phyloP scores from a whole-genome alignment of 1,139 yeast genomes.

The Zhuliangozyma blackwelliae region DNA sequence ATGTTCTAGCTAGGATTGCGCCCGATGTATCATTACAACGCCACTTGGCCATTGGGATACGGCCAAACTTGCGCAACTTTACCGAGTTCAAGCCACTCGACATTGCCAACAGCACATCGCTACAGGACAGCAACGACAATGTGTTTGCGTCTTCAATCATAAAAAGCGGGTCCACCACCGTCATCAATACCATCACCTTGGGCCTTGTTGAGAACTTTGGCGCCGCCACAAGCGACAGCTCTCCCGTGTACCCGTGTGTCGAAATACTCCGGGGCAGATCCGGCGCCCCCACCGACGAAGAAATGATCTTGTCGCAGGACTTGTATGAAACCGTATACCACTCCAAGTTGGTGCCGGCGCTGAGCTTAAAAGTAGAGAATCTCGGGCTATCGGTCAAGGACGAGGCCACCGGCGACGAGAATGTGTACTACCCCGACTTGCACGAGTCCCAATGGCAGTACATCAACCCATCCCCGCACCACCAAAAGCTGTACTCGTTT shows the following conservation, averaged over 20 bases:
- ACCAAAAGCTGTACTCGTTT: constrained; percentile 48
- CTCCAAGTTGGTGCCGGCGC: constrained; percentile 47
- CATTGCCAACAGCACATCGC: constrained; percentile 20
- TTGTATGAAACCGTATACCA: constrained; percentile 57
- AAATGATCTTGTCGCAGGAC: constrained; percentile 73
- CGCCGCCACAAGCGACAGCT: constrained; percentile 16
- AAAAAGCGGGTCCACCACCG: constrained; percentile 71
- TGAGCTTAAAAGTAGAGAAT: constrained; percentile 43
- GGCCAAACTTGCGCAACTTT: constrained; percentile 69
- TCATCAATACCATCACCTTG: constrained; percentile 71
- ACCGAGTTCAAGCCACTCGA: constrained; percentile 66
- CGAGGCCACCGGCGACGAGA: constrained; percentile 21
- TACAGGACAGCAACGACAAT: constrained; percentile 31
- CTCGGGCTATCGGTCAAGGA: constrained; percentile 48
- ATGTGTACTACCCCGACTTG: constrained; percentile 38
- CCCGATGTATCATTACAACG: constrained; percentile 82
- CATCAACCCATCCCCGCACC: constrained; percentile 9
- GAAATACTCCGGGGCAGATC: constrained; percentile 72
- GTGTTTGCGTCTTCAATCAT: constrained; percentile 72
- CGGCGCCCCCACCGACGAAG: constrained; percentile 89
- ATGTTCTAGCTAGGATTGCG: constrained; percentile 76
- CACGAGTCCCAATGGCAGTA: constrained; percentile 17
- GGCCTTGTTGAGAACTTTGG: constrained; percentile 53
- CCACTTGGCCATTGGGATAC: constrained; percentile 66
- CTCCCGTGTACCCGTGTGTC: constrained; percentile 71